Conservation (phyloP, 2,329 filamentous ascomycete species). For the Aureobasidium vineae region DNA sequence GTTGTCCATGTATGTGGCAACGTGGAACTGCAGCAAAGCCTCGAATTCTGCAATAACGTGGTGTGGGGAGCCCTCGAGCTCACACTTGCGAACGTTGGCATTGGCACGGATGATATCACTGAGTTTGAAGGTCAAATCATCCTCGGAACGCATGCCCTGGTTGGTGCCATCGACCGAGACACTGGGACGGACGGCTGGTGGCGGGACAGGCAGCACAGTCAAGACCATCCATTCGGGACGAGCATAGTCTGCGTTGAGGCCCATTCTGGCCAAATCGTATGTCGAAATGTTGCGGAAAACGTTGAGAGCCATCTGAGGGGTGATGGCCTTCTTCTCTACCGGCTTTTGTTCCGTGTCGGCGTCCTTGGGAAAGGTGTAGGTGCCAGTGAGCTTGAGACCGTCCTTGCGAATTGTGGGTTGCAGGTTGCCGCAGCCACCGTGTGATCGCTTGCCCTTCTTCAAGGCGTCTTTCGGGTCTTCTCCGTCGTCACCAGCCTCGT, state of each 20-base stretch:
- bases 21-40: slow-evolving; percentile 90
- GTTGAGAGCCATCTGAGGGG: slow-evolving; percentile 77
- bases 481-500: slow-evolving; percentile 64
- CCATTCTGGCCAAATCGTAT: slow-evolving; percentile 79
- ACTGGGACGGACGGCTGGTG: slow-evolving; percentile 91
- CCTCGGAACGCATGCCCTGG: slow-evolving; percentile 89
- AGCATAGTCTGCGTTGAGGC: slow-evolving; percentile 90
- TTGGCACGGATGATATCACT: slow-evolving; percentile 98
- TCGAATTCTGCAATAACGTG: slow-evolving; percentile 93
- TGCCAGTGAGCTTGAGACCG: slow-evolving; percentile 77
- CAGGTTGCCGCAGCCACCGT: slow-evolving; percentile 90
- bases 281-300: slow-evolving; percentile 84
- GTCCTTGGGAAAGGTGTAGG: slow-evolving; percentile 67
- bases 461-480: slow-evolving; percentile 57
- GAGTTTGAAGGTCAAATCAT: slow-evolving; percentile 99
- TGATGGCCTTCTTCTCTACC: slow-evolving; percentile 73
- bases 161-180: slow-evolving; percentile 96
- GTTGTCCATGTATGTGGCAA: slow-evolving; percentile 99
- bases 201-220: slow-evolving; percentile 90
- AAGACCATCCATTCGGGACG: slow-evolving; percentile 98
- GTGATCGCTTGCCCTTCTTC: slow-evolving; percentile 51
- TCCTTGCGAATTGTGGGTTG: slow-evolving; percentile 87
- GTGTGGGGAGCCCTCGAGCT: slow-evolving; percentile 84
- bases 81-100: slow-evolving; percentile 86
- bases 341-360: slow-evolving; percentile 71